A percentile compares a stretch with the other conserved stretches of the same genome.
Evolutionary conservation across 495 filamentous ascomycete species (phyloP).

Genomic region (Aspergillus sclerotioniger): DNA sequence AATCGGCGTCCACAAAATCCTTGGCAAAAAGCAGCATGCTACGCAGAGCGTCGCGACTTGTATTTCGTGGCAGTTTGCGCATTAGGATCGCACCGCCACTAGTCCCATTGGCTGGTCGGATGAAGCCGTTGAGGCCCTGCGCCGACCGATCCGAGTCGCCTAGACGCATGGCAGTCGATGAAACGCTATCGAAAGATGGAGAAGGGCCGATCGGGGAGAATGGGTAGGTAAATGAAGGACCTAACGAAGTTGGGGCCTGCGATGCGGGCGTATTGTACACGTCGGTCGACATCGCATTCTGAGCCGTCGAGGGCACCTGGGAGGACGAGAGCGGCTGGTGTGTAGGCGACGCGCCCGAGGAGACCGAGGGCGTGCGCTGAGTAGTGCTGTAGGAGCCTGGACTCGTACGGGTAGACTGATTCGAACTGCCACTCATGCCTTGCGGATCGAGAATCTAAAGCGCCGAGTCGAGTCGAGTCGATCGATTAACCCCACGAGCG

Average conservation of each 20-base stretch:
- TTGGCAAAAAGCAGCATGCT: slow-evolving; percentile 85
- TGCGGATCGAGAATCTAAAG: slow-evolving; percentile 22
- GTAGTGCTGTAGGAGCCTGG: slow-evolving; percentile 47
- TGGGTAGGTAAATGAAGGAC: slow-evolving; percentile 39
- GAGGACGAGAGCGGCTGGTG: slow-evolving; percentile 38
- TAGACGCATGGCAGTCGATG: slow-evolving; percentile 47
- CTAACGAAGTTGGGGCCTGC: slow-evolving; percentile 41
- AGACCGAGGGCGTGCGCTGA: slow-evolving; percentile 46
- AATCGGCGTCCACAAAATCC: slow-evolving; percentile 71
- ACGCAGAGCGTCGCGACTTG: slow-evolving; percentile 67
- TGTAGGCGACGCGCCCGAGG: slow-evolving; percentile 47
- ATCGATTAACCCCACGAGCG: slow-evolving; percentile 26
- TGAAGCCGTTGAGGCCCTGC: slow-evolving; percentile 47
- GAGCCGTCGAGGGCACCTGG: slow-evolving; percentile 43
- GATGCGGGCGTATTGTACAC: slow-evolving; percentile 44
- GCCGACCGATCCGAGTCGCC: slow-evolving; percentile 45
- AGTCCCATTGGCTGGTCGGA: slow-evolving; percentile 32
- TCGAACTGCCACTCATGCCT: slow-evolving; percentile 52
- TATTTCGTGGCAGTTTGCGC: slow-evolving; percentile 73
- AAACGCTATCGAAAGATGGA: slow-evolving; percentile 43
- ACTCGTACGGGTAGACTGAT: slow-evolving; percentile 49
- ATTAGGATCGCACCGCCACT: slow-evolving; percentile 60
- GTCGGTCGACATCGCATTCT: slow-evolving; percentile 55
- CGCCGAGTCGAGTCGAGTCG: slow-evolving; percentile 17
- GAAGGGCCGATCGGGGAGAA: slow-evolving; percentile 46